These are phyloP conservation scores for Daldinia vernicosa DNA, from an alignment of 495 filamentous ascomycete species.

Conservation along the genomic window DNA sequence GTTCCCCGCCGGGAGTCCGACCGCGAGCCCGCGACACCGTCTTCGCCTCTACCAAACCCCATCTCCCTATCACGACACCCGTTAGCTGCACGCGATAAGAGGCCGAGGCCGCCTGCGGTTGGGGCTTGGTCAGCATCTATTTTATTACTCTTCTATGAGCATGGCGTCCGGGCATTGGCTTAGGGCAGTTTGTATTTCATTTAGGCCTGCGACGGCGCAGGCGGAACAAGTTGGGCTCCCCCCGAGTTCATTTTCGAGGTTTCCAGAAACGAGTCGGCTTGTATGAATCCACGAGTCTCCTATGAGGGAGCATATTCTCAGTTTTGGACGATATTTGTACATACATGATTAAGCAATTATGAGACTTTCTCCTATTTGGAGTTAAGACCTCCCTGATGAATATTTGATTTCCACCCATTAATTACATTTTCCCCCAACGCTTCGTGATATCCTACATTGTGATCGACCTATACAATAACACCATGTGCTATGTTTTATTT, in stretches of 20 bases:
- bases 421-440: background rate
- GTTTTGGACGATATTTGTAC: conserved; percentile 27
- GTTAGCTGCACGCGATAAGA: conserved; percentile 6
- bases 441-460: conserved; percentile 17
- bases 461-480: background rate
- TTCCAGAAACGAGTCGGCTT: conserved; percentile 17
- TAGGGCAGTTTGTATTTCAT: conserved; percentile 27
- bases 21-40: conserved; percentile 3
- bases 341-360: conserved; percentile 17
- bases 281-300: conserved; percentile 1
- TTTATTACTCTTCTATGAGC: conserved; percentile 31
- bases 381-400: conserved; percentile 13
- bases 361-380: background rate
- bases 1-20: conserved; percentile 3
- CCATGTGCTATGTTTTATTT: conserved; percentile 11
- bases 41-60: conserved; percentile 8
- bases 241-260: background rate
- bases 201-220: conserved; percentile 32
- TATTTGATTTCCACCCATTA: conserved; percentile 21
- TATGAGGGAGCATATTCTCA: background rate
- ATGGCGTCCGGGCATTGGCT: conserved; percentile 43
- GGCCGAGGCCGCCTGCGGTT: background rate
- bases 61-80: conserved; percentile 6
- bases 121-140: background rate
- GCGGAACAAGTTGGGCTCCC: conserved; percentile 5